A percentile compares a stretch with the other conserved stretches of the same genome.
These are phyloP conservation scores for Scedosporium apiospermum DNA, from an alignment of 2,329 filamentous ascomycete species.

Conservation along the genomic window DNA sequence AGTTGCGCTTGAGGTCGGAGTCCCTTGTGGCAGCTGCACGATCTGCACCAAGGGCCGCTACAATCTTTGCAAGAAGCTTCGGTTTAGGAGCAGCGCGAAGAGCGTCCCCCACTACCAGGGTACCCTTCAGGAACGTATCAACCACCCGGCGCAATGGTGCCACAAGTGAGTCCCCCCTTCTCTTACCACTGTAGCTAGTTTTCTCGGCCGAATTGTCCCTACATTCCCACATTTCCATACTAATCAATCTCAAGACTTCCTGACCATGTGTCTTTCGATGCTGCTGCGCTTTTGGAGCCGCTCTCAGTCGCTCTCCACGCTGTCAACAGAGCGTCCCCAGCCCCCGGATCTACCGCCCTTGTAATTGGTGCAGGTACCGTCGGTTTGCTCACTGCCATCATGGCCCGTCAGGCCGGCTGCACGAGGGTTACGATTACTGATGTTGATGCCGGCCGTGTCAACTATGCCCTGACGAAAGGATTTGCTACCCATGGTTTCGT, in stretches of 20 bases:
- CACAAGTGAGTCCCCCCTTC: slow-evolving; percentile 29
- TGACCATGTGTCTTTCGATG: slow-evolving; percentile 46
- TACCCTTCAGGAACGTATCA: slow-evolving; percentile 51
- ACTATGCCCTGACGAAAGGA: slow-evolving; percentile 47
- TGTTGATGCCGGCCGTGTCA: slow-evolving; percentile 47
- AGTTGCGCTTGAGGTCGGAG: slow-evolving; percentile 57
- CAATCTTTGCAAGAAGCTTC: slow-evolving; percentile 54
- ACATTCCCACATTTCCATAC: too few species aligned
- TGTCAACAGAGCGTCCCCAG: slow-evolving; percentile 42
- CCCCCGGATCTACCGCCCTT: slow-evolving; percentile 46
- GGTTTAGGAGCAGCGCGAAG: slow-evolving; percentile 53
- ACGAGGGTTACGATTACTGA: slow-evolving; percentile 51
- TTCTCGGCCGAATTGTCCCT: neutral
- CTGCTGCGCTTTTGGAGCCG: slow-evolving; percentile 51
- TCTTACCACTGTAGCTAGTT: neutral
- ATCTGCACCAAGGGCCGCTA: slow-evolving; percentile 51
- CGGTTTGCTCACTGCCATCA: slow-evolving; percentile 52
- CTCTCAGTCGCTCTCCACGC: slow-evolving; percentile 54
- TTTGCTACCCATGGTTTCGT: slow-evolving; percentile 53
- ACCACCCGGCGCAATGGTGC: slow-evolving; percentile 51
- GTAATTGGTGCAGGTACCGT: slow-evolving; percentile 57
- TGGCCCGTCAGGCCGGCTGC: slow-evolving; percentile 52
- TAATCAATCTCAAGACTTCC: slow-evolving; percentile 35
- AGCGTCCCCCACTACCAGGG: slow-evolving; percentile 52
- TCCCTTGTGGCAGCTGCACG: slow-evolving; percentile 52